These are phyloP conservation scores for Suillus americanus DNA, from an alignment of 768 basidiomycete genomes.

Conservation along the genomic window DNA sequence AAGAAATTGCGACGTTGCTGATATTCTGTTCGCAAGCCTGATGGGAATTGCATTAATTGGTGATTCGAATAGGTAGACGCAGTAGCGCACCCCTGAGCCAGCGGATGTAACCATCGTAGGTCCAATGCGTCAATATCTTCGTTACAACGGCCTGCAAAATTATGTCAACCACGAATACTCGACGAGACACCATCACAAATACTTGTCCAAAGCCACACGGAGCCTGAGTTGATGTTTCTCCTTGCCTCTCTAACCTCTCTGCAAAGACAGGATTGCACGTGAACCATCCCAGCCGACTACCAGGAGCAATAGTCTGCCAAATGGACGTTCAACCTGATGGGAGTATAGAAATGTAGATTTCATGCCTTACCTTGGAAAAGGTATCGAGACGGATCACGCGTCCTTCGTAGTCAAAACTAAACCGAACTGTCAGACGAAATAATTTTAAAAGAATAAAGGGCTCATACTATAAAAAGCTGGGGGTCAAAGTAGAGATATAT, in stretches of 20 bases:
- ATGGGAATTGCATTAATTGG: background rate
- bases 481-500: slow-evolving; percentile 56
- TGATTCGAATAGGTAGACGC: background rate
- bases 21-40: slow-evolving; percentile 58
- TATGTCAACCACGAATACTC: slow-evolving; percentile 2
- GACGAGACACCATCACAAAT: slow-evolving; percentile 5
- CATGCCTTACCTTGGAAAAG: slow-evolving; percentile 60
- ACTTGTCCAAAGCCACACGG: slow-evolving; percentile 76
- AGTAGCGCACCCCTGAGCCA: slow-evolving; percentile 64
- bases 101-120: slow-evolving; percentile 67
- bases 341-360: background rate
- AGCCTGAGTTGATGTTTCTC: slow-evolving; percentile 67
- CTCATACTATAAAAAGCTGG: slow-evolving; percentile 56
- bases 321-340: slow-evolving; percentile 1
- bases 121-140: slow-evolving; percentile 64
- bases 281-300: slow-evolving; percentile 76
- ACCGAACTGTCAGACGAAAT: background rate
- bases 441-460: background rate
- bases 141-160: slow-evolving; percentile 49
- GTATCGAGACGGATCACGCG: slow-evolving; percentile 83
- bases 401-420: slow-evolving; percentile 71
- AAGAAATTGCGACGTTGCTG: slow-evolving; percentile 57
- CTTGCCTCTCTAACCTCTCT: slow-evolving; percentile 68
- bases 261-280: slow-evolving; percentile 76
- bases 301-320: slow-evolving; percentile 72